phyloP scores from a whole-genome alignment of 768 basidiomycete genomes.

The Hericium rajendrae region DNA sequence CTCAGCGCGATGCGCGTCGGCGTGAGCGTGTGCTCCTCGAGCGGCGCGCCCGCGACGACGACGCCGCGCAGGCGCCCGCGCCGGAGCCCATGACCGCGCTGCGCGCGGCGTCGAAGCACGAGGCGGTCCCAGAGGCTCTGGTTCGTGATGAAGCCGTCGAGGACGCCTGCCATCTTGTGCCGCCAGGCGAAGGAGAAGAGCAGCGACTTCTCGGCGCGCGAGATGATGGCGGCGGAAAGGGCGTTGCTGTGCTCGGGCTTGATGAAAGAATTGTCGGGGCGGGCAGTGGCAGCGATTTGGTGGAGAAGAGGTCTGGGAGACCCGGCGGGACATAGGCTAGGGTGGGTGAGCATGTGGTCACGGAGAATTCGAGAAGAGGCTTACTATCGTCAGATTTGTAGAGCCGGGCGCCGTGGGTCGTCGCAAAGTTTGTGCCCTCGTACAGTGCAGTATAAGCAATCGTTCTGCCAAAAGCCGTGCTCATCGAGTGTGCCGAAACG shows the following conservation, averaged over 20 bases:
- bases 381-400: slow-evolving; percentile 39
- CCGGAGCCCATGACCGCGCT: slow-evolving; percentile 47
- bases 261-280: slow-evolving; percentile 73
- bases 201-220: slow-evolving; percentile 43
- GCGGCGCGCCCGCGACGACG: slow-evolving; percentile 56
- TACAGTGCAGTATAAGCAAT: slow-evolving; percentile 72
- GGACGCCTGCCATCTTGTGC: slow-evolving; percentile 63
- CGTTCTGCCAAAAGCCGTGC: slow-evolving; percentile 70
- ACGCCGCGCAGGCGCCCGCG: slow-evolving; percentile 57
- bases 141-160: slow-evolving; percentile 67
- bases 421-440: slow-evolving; percentile 67
- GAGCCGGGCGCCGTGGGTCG: slow-evolving; percentile 45
- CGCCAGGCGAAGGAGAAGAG: slow-evolving; percentile 60
- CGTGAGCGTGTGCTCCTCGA: slow-evolving; percentile 41
- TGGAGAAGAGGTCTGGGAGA: slow-evolving; percentile 36
- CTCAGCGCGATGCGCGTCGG: slow-evolving; percentile 68
- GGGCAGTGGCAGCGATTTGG: slow-evolving; percentile 46
- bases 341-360: neutral
- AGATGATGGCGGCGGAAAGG: slow-evolving; percentile 43
- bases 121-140: slow-evolving; percentile 80
- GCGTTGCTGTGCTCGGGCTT: slow-evolving; percentile 52
- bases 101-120: slow-evolving; percentile 63
- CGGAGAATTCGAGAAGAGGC: neutral
- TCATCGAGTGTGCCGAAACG: slow-evolving; percentile 62
- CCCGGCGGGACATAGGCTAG: neutral